Base-by-base conservation (phyloP, 495 filamentous ascomycete species). In the Annulohypoxylon nitens region DNA sequence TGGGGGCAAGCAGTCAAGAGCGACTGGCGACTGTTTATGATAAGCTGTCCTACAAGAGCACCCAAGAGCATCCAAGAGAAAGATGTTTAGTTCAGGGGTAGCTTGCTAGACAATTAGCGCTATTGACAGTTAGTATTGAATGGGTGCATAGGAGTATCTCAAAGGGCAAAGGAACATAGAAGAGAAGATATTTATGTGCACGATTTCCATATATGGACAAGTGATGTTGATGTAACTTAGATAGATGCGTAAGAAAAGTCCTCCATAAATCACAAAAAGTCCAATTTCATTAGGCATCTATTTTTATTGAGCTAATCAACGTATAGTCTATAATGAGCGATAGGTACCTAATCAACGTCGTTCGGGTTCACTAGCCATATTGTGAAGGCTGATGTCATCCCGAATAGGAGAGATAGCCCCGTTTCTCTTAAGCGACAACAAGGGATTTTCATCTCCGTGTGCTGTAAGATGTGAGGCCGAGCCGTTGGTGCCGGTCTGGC, bases 351-450 rank as follows among this genome's bases (percentile, higher is more conserved):
- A 23, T 69, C 48, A 74, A 41, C 66, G 66, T 58, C 71, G 61
- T 37, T 74, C 71, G 18, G 61, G 71, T 7, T 74, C 71, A 26
- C 37, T 74, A 37, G 71, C 66, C 37, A 74, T 55, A 39, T 74
- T 74, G 50, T 74, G 71, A 12, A 74, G 54, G 48, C 71, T 74
- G 50, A 74, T 74, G 30, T 74, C 71, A 18, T 74, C 71, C 39
- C 71, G 70, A 41, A 55, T 16, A 33, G 71, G 71, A 12, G 71
- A 69, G 23, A 53, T 39, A 4, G 47, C 30, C 7, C 61, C 71
- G 36, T 74, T 69, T 50, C 71, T 65, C 25, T 30, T 10, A 6
- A 34, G 39, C 37, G 65, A 65, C 9, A 45, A 26, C 14, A 37
- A 53, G 11, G 48, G 34, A 61, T 57, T 55, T 8, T 54, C 70